phyloP scores from a whole-genome alignment of 2,329 filamentous ascomycete genomes.

The Neurospora sp. region DNA sequence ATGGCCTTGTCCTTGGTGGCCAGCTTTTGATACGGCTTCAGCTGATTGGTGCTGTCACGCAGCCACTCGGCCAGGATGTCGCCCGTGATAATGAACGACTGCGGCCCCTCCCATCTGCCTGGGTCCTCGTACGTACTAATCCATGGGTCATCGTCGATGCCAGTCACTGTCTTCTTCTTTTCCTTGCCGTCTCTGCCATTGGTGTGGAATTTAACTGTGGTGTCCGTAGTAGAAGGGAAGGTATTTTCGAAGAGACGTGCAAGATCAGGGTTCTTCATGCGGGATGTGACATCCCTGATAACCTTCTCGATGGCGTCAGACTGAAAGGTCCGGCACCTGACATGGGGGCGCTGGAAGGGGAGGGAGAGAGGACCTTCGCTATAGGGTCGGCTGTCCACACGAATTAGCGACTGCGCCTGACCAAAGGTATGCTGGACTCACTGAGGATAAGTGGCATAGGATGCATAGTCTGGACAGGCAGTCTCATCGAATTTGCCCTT shows the following conservation, averaged over 20 bases:
- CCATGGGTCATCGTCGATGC: conserved; percentile 11
- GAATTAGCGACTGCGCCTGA: conserved; percentile 13
- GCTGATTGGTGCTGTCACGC: conserved; percentile 82
- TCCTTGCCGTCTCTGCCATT: conserved; percentile 39
- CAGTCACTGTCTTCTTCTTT: conserved; percentile 22
- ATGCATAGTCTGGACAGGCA: conserved; percentile 56
- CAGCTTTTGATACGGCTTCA: conserved; percentile 79
- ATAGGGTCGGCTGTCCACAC: conserved; percentile 53
- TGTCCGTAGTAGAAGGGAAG: conserved; percentile 86
- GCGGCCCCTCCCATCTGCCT: conserved; percentile 69
- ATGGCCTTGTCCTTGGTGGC: conserved; percentile 74
- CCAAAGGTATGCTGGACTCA: conserved; percentile 27
- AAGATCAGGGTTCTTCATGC: conserved; percentile 76
- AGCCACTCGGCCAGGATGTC: conserved; percentile 94
- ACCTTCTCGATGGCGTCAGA: conserved; percentile 82
- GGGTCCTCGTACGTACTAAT: conserved; percentile 30
- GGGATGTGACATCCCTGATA: conserved; percentile 70
- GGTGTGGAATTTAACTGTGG: conserved; percentile 80
- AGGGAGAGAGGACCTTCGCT: conserved; percentile 71
- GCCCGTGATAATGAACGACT: conserved; percentile 87
- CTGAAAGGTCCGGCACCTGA: conserved; percentile 78
- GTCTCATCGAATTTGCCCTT: conserved; percentile 22
- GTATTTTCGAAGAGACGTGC: conserved; percentile 91
- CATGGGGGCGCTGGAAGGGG: conserved; percentile 76
- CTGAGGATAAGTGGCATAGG: conserved; percentile 50